phyloP scores from a whole-genome alignment of 2,329 filamentous ascomycete genomes.

The Calonectria ilicicola region DNA sequence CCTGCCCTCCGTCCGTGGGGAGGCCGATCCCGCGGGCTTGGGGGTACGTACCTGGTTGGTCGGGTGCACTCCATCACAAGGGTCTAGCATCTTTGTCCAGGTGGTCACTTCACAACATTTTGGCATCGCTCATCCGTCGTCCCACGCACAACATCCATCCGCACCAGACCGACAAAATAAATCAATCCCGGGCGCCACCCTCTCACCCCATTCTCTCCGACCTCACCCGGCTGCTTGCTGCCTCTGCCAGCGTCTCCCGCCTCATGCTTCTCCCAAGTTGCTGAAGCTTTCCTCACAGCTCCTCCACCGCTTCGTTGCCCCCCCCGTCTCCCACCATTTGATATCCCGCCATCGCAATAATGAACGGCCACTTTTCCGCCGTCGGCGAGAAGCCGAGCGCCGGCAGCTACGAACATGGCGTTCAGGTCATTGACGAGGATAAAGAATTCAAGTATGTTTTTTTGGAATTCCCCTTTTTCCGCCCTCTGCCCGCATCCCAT shows the following conservation, averaged over 20 bases:
- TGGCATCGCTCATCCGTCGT: constrained; percentile 20
- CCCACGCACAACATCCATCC: constrained; percentile 18
- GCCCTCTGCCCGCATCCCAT: neutral
- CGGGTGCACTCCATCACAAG: constrained; percentile 26
- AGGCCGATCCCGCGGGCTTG: constrained; percentile 14
- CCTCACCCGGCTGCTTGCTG: constrained; percentile 12
- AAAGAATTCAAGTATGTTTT: constrained; percentile 92
- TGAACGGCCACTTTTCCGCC: constrained; percentile 86
- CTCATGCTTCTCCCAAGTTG: constrained; percentile 24
- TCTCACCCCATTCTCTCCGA: neutral
- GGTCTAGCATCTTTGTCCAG: constrained; percentile 27
- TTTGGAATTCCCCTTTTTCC: neutral
- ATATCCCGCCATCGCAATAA: constrained; percentile 49
- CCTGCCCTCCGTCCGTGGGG: neutral
- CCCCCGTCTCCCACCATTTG: constrained; percentile 17
- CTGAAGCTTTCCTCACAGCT: constrained; percentile 27
- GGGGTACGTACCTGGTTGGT: constrained; percentile 24
- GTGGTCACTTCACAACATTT: constrained; percentile 28
- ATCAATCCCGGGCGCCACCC: constrained; percentile 8
- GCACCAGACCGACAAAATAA: constrained; percentile 6
- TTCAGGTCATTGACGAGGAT: constrained; percentile 92
- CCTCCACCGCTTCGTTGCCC: constrained; percentile 21
- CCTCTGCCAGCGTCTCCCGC: constrained; percentile 18
- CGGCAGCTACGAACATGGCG: constrained; percentile 87
- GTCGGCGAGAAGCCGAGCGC: constrained; percentile 74